Evolutionary conservation across 2,329 filamentous ascomycete genomes (phyloP).

Genomic region (Chaetothyriales sp.): DNA sequence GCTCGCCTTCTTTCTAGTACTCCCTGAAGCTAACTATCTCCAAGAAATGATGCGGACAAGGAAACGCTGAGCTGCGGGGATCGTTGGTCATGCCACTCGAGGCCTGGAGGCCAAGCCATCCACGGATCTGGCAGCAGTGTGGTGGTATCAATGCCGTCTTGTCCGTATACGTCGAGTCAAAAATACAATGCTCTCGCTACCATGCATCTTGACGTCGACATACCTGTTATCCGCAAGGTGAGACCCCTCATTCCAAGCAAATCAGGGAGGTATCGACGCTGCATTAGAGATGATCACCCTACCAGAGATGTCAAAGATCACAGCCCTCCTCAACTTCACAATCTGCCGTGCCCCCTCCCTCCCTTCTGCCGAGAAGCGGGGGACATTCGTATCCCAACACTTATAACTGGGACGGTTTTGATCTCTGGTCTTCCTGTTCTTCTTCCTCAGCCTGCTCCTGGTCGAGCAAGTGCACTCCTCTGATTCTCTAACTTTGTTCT

Average conservation of each 20-base stretch:
- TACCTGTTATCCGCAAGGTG: background rate
- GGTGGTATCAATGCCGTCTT: background rate
- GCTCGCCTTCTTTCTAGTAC: constrained; percentile 3
- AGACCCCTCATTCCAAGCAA: constrained; percentile 10
- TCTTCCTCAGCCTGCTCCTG: constrained; percentile 12
- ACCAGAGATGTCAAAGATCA: constrained; percentile 4
- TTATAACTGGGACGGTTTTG: constrained; percentile 9
- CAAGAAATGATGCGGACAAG: background rate
- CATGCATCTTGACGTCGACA: constrained; percentile 6
- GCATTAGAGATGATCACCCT: constrained; percentile 5
- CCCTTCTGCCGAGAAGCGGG: constrained; percentile 10
- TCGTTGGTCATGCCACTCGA: background rate
- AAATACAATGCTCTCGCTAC: background rate
- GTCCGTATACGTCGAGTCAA: background rate
- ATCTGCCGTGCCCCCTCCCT: constrained; percentile 5
- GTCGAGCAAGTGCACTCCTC: constrained; percentile 14
- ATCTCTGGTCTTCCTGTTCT: constrained; percentile 2
- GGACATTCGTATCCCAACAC: constrained; percentile 1
- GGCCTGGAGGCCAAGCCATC: constrained; percentile 1
- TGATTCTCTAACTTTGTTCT: background rate
- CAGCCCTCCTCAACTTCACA: constrained; percentile 4
- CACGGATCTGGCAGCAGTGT: background rate
- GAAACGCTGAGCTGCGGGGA: background rate
- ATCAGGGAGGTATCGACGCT: constrained; percentile 1
- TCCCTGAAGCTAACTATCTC: constrained; percentile 9